Evolutionary conservation across 805 yeast genomes (phyloP), one percentile per base, ranked within the genome.

Genomic region (Metschnikowia anglica): DNA sequence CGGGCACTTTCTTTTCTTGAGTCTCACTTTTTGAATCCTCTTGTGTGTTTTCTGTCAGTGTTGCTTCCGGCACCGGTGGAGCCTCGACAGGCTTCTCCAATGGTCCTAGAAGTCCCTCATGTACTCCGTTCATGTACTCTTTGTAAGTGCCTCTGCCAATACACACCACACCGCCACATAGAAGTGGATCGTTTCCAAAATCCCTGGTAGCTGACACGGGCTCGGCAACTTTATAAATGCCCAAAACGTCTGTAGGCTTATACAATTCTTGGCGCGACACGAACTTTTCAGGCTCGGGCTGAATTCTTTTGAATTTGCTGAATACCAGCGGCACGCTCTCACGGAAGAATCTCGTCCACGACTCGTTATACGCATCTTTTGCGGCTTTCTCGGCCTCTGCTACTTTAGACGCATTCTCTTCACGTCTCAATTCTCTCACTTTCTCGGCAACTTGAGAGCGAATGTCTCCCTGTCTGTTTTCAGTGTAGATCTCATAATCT

Each of bases 101-200:
- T 2, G 98, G 98, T 0, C 99, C 99, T 34, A 93, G 65, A 59
- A 93, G 73, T 5, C 99, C 99, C 68, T 93, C 99, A 54, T 93
- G 97, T 9, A 93, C 61, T 8, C 99, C 99, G 33, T 77, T 74
- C 40, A 93, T 61, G 60, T 88, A 93, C 70, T 93, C 99, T 62
- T 91, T 91, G 62, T 79, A 93, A 0, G 97, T 91, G 44, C 99
- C 99, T 61, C 99, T 76, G 4, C 99, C 99, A 19, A 93, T 68
- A 60, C 97, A 87, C 16, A 93, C 76, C 10, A 89, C 83, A 33
- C 98, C 99, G 19, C 97, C 97, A 7, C 82, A 77, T 25, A 36
- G 39, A 11, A 60, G 59, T 2, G 79, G 74, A 24, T 72, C 70
- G 2, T 51, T 37, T 3, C 65, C 71, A 24, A 70, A 62, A 2